Base-by-base conservation (phyloP, 2,329 filamentous ascomycete species). In the Colletotrichum noveboracense region DNA sequence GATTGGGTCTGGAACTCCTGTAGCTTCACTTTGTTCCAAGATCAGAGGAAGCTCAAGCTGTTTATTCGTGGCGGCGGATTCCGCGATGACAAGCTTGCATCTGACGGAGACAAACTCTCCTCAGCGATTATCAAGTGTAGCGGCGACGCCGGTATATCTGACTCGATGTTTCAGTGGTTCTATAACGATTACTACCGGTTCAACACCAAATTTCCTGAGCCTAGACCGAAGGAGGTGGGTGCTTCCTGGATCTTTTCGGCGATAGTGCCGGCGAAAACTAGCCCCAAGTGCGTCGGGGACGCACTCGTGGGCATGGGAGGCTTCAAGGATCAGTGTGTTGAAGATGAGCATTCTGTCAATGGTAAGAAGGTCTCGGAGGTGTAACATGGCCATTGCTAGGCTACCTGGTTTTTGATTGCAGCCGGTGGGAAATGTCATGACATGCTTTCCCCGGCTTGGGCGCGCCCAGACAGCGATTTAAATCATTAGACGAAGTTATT, bases 1-100 rank as follows among this genome's bases (percentile, higher is more conserved):
- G 48, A 36, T 13, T 77, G 71, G 67, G 75, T 74, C 56, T 38
- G n/a, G 24, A 74, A 75, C 64, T 74, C 30, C 5, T 75, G 68
- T 64, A 60, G 24, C 13, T 21, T 69, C 6, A 61, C 16, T 6
- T 21, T n/a, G 48, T 24, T 24, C 10, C 21, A 16, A 14, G 7
- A 12, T n/a, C 30, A 26, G 9, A 24, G 7, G n/a, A 36, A 36
- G 66, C 43, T 52, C n/a, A 60, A 24, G 14, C n/a, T 69, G 0
- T 26, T 26, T 1, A 61, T 69, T 14, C 52, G 18, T 12, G 66
- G 66, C 48, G 24, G n/a, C 4, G 66, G 52, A 1, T 69, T 69
- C 28, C n/a, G 30, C 30, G 52, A 69, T 21, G 52, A 60, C n/a
- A 69, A 60, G 66, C 10, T 69, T 24, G 52, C 48, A 8, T 5